Conservation (phyloP, 2,329 filamentous ascomycete species). For the Paracamarosporium sp. region DNA sequence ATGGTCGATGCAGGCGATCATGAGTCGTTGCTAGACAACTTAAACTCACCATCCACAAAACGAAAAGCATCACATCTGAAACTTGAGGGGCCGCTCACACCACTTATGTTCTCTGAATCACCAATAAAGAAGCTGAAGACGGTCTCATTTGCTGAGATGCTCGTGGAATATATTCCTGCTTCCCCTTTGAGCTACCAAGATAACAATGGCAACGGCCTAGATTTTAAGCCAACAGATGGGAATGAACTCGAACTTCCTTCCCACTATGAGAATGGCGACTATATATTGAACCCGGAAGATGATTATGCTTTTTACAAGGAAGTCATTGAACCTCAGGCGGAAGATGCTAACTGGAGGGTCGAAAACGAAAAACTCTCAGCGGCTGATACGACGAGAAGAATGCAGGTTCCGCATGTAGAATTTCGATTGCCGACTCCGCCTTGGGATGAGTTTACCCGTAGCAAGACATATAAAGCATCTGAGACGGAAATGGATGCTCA, state of each 20-base stretch:
- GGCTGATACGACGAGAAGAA: constrained; percentile 55
- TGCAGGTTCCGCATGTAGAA: constrained; percentile 58
- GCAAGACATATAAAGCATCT: constrained; percentile 3
- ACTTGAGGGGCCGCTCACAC: constrained; percentile 56
- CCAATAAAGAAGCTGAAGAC: constrained; percentile 50
- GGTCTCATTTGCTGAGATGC: constrained; percentile 46
- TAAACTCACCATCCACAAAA: constrained; percentile 31
- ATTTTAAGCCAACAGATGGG: neutral
- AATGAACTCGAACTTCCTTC: constrained; percentile 32
- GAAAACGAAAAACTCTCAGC: constrained; percentile 56
- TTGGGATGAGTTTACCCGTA: constrained; percentile 51
- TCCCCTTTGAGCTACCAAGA: constrained; percentile 28
- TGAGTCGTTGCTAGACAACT: constrained; percentile 21
- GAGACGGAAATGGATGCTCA: constrained; percentile 39
- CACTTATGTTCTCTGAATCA: constrained; percentile 43
- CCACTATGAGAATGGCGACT: constrained; percentile 21
- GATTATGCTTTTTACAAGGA: constrained; percentile 43
- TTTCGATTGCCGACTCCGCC: constrained; percentile 52
- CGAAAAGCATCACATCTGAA: constrained; percentile 48
- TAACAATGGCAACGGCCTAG: constrained; percentile 13
- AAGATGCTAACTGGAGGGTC: constrained; percentile 41
- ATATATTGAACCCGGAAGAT: constrained; percentile 28
- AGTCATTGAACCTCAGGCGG: constrained; percentile 44
- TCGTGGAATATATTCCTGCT: constrained; percentile 40
- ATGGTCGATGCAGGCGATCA: constrained; percentile 27